Base-by-base conservation (phyloP, 129 eudicot genomes). In the Artemisia tridentata region DNA sequence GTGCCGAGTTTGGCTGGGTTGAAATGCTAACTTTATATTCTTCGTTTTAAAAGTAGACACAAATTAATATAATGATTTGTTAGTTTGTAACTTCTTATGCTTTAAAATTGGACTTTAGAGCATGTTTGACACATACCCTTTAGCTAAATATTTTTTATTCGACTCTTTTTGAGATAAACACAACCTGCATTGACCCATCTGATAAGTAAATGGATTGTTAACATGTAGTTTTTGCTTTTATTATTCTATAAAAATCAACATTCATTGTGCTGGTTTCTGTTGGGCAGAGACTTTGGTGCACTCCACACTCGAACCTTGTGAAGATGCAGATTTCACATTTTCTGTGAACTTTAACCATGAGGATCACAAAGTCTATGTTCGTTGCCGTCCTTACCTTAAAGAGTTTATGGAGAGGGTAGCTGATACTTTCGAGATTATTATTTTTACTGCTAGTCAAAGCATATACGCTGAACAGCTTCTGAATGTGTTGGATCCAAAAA, bases 361-460 rank as follows among this genome's bases (percentile, higher is more conserved):
- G 73, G 89, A 88, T 45, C 99, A 95, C 79, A 95, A 85, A 11
- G 91, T 95, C 21, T 95, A 88, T 73, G 99, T 95, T 51, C 82
- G 99, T 64, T 95, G 99, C 59, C 93, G 99, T 23, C 99, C 99
- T 58, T 85, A 88, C 59, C 88, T 95, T 10, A 79, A 79, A 61
- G 96, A 88, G 31, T 95, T 95, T 50, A 78, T 95, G 96, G 97
- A 90, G 57, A 83, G 91, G 75, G 91, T 95, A 50, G 84, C 99
- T 46, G 70, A 86, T 66, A 87, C 82, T 62, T 95, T 90, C 85
- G 99, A 95, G 88, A 88, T 95, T 55, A 90, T 95, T 68, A 90
- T 95, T 31, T 95, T 95, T 80, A 95, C 99, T 58, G 99, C 99
- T 58, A 95, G 99, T 72, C 99, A 95, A 75, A 90, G 99, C 79